A percentile compares a stretch with the other conserved stretches of the same genome.
Evolutionary conservation across 768 basidiomycete species (phyloP).

Genomic region (Rossbeevera mucosa): DNA sequence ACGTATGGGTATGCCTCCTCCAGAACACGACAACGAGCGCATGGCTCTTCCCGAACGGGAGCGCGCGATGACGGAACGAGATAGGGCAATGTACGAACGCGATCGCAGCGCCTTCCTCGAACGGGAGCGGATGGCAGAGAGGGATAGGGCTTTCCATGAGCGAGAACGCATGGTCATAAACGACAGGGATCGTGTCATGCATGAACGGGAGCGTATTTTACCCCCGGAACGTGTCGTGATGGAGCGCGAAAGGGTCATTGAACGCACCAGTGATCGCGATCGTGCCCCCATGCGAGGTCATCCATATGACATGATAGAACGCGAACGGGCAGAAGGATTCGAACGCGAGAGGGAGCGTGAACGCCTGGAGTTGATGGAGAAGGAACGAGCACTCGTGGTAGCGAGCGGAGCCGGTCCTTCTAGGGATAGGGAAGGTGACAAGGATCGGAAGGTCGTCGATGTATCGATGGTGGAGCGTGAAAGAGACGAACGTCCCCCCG

Average conservation of each 20-base stretch:
- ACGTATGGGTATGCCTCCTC: constrained; percentile 14
- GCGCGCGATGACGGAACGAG: constrained; percentile 20
- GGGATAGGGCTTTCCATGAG: constrained; percentile 19
- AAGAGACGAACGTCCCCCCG: constrained; percentile 17
- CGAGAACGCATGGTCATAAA: constrained; percentile 22
- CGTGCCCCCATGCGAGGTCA: constrained; percentile 20
- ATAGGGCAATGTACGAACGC: constrained; percentile 21
- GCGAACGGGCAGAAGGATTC: constrained; percentile 25
- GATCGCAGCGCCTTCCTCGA: constrained; percentile 21
- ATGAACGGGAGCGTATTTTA: constrained; percentile 19
- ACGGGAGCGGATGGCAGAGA: constrained; percentile 22
- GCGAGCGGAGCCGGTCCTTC: constrained; percentile 6
- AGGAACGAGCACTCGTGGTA: constrained; percentile 27
- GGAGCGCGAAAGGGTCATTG: constrained; percentile 23
- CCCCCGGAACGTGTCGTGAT: constrained; percentile 15
- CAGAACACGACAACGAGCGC: constrained; percentile 24
- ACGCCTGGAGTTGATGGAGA: constrained; percentile 24
- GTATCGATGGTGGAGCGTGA: constrained; percentile 16
- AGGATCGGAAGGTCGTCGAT: constrained; percentile 18
- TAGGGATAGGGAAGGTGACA: constrained; percentile 24
- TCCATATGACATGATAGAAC: constrained; percentile 20
- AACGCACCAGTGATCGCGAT: constrained; percentile 25
- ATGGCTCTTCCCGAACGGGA: constrained; percentile 18
- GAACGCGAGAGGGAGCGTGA: constrained; percentile 35
- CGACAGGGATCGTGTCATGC: constrained; percentile 24